Conservation (phyloP, 306 rosid genomes). For the Astragalus glycyphyllos region DNA sequence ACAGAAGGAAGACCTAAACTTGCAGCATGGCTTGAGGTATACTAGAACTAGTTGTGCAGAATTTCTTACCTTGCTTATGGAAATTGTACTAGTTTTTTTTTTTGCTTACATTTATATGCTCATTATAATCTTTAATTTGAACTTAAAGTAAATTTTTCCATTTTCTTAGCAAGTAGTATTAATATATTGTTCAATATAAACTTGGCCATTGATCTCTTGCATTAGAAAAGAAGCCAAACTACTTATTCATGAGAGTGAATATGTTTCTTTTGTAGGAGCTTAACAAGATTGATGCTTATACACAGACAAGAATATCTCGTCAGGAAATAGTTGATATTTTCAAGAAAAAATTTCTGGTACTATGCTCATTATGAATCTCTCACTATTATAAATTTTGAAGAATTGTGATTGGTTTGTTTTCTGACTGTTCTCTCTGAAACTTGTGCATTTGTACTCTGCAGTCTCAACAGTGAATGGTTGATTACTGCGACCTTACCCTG, state of each 20-base stretch:
- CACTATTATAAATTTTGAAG: conserved; percentile 1
- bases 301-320: conserved; percentile 64
- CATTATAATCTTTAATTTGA: conserved; percentile 19
- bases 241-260: not conserved
- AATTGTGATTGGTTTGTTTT: conserved; percentile 19
- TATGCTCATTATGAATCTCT: not conserved
- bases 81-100: conserved; percentile 4
- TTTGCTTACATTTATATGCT: conserved; percentile 12
- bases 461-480: conserved; percentile 53
- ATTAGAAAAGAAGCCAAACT: conserved; percentile 9
- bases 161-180: not conserved
- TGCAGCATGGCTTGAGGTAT: conserved; percentile 74
- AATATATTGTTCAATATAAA: conserved; percentile 3
- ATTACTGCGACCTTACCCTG: conserved; percentile 14
- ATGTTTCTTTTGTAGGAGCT: conserved; percentile 56
- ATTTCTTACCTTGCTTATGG: not conserved
- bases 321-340: conserved; percentile 49
- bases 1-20: conserved; percentile 81
- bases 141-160: conserved; percentile 8
- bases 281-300: conserved; percentile 75
- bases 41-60: not conserved
- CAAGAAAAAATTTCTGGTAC: conserved; percentile 68
- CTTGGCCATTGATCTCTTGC: conserved; percentile 16
- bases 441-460: conserved; percentile 41
- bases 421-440: not conserved